Evolutionary conservation across 129 eudicot genomes (phyloP).

Genomic region (Escallonia rubra): DNA sequence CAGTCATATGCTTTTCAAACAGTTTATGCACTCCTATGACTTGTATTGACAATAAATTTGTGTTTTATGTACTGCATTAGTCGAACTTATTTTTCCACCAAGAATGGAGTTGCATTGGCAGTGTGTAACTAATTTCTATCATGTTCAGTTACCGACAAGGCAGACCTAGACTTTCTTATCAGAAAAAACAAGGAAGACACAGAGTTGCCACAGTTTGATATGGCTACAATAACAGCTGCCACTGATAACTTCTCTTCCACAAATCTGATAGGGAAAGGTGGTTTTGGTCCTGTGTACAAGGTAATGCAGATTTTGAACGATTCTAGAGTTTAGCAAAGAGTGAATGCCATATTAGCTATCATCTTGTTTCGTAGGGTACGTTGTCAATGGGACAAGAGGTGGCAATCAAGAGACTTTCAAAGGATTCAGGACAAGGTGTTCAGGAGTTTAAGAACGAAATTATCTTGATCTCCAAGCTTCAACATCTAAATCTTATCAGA

Average conservation of each 20-base stretch:
- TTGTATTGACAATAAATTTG: no score
- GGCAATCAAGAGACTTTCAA: conserved; percentile 33
- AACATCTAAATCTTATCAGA: conserved; percentile 26
- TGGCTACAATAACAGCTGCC: conserved; percentile 34
- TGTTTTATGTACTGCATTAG: no score
- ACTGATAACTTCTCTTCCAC: conserved; percentile 33
- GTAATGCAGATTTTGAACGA: conserved; percentile 3
- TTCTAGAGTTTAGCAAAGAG: background rate
- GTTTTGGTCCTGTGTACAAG: conserved; percentile 58
- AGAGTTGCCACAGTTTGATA: conserved; percentile 35
- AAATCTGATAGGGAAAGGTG: conserved; percentile 57
- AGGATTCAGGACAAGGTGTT: conserved; percentile 21
- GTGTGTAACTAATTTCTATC: no score
- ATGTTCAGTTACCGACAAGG: no score
- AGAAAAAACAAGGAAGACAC: conserved; percentile 31
- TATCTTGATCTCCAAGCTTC: conserved; percentile 20
- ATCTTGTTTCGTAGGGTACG: background rate
- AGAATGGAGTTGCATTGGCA: no score
- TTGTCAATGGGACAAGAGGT: conserved; percentile 12
- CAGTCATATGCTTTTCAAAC: no score
- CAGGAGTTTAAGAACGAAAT: conserved; percentile 29
- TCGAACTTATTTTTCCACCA: no score
- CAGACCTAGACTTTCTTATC: background rate
- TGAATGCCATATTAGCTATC: background rate
- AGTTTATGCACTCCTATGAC: no score